These are phyloP conservation scores for Penicillium sumatraense DNA, from an alignment of 2,329 filamentous ascomycete species.

Conservation along the genomic window DNA sequence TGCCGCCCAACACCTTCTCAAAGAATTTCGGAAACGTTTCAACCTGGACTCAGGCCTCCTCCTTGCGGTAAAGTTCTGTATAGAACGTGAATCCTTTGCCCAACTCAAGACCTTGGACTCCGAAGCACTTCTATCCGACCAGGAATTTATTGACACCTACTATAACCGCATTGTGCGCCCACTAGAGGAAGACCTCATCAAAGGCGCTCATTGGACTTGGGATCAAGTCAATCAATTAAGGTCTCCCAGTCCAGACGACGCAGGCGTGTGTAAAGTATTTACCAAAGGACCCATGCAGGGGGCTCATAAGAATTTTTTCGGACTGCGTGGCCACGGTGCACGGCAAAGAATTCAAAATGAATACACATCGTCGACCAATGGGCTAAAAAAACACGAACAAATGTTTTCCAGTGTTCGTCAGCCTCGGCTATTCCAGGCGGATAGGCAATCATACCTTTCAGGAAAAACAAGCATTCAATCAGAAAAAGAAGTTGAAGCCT, in stretches of 20 bases:
- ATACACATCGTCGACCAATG: too few relatives aligned
- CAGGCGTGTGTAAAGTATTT: slow-evolving; percentile 13
- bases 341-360: too few relatives aligned
- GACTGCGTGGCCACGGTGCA: too few relatives aligned
- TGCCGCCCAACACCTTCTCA: slow-evolving; percentile 6
- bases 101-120: slow-evolving; percentile 7
- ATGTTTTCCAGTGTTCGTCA: too few relatives aligned
- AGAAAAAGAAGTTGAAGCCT: too few relatives aligned
- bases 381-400: too few relatives aligned
- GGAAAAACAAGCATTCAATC: too few relatives aligned
- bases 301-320: too few relatives aligned
- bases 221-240: slow-evolving; percentile 14
- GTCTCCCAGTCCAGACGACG: slow-evolving; percentile 7
- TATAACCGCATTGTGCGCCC: slow-evolving; percentile 14
- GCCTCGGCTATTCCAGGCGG: too few relatives aligned
- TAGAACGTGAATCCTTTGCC: slow-evolving; percentile 14
- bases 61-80: slow-evolving; percentile 16
- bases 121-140: neutral
- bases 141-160: slow-evolving; percentile 6
- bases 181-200: slow-evolving; percentile 20
- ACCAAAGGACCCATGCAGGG: neutral
- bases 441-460: too few relatives aligned
- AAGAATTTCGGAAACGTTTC: slow-evolving; percentile 12
- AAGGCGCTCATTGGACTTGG: slow-evolving; percentile 22
- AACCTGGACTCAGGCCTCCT: slow-evolving; percentile 15